Conservation (phyloP, 495 filamentous ascomycete genomes). For the Parachaetomium inaequale region DNA sequence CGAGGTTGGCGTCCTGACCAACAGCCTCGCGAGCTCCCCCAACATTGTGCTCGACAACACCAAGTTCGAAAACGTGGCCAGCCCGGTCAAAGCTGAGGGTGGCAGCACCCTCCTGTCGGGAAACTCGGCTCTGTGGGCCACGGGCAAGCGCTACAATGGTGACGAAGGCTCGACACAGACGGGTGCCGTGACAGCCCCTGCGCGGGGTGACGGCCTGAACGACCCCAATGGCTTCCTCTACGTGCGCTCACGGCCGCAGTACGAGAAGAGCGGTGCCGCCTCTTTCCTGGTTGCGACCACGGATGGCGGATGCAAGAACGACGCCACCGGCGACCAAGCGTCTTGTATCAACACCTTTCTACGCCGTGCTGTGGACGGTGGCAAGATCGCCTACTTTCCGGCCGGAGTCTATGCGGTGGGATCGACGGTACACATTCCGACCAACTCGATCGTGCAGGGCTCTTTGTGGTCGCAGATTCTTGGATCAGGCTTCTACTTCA, state of each 20-base stretch:
- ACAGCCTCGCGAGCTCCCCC: slow-evolving; percentile 38
- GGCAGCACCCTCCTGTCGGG: neutral
- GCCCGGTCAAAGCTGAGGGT: neutral
- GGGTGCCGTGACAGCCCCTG: too few relatives aligned
- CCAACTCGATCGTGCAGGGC: slow-evolving; percentile 41
- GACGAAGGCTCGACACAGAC: too few relatives aligned
- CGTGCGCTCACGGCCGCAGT: slow-evolving; percentile 58
- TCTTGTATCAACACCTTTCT: slow-evolving; percentile 48
- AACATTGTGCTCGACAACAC: slow-evolving; percentile 47
- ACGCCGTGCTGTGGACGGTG: neutral
- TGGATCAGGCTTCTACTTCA: slow-evolving; percentile 43
- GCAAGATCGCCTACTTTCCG: slow-evolving; percentile 29
- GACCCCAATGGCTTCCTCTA: slow-evolving; percentile 49
- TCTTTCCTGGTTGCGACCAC: slow-evolving; percentile 46
- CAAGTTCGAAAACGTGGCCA: slow-evolving; percentile 24
- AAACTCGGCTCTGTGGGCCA: slow-evolving; percentile 51
- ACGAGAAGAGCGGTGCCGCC: slow-evolving; percentile 44
- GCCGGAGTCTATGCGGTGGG: slow-evolving; percentile 35
- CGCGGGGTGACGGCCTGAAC: slow-evolving; percentile 37
- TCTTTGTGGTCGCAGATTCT: slow-evolving; percentile 39
- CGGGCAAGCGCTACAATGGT: slow-evolving; percentile 57
- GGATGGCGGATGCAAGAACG: slow-evolving; percentile 26
- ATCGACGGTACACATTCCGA: slow-evolving; percentile 36
- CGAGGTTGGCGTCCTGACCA: slow-evolving; percentile 59
- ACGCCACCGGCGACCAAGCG: slow-evolving; percentile 31